Base-by-base conservation (phyloP, 2,329 filamentous ascomycete species). In the Ustilaginoidea virens region DNA sequence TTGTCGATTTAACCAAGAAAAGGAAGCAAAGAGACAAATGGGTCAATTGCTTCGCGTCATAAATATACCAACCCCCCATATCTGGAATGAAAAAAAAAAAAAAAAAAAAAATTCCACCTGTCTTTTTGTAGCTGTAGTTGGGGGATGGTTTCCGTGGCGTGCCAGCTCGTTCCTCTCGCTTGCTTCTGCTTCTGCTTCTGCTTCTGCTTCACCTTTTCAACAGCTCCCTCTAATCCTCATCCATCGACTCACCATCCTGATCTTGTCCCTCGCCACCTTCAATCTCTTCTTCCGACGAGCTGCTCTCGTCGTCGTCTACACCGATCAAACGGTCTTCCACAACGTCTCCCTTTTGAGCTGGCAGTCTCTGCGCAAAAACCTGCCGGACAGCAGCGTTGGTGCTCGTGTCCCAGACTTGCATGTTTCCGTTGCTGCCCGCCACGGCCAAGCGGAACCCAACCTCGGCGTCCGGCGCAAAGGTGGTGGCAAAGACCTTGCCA, bases 351-450 rank as follows among this genome's bases (percentile, higher is more conserved):
- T 63, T 48, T 38, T 44, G 66, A 33, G 87, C 65, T 33, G 55
- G 54, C 7, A 61, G 45, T 72, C 75, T 44, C 61, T 71, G 20
- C 2, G 80, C 83, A 58, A 98, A 98, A 2, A 79, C 76, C 37
- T 78, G 69, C 33, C 90, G 72, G 18, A 98, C 83, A 16, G 80
- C 78, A 10, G 71, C 72, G 51, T 98, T 98, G 33, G 90, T 98
- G 51, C 82, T 72, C 14, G 90, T 94, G 54, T 96, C 87, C 90
- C 90, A 98, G 30, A 98, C 75, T 51, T 92, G 81, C 47, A 96
- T 74, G 20, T 72, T 71, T 25, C 90, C 90, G 60, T 92, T 92
- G 62, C 86, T 96, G 31, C 90, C 90, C 5, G 87, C 90, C 12
- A 98, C 83, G 2, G 86, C 81, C 25, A 98, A 65, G 30, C 90